phyloP scores from a whole-genome alignment of 2,329 filamentous ascomycete genomes.

The Neonectria hederae region DNA sequence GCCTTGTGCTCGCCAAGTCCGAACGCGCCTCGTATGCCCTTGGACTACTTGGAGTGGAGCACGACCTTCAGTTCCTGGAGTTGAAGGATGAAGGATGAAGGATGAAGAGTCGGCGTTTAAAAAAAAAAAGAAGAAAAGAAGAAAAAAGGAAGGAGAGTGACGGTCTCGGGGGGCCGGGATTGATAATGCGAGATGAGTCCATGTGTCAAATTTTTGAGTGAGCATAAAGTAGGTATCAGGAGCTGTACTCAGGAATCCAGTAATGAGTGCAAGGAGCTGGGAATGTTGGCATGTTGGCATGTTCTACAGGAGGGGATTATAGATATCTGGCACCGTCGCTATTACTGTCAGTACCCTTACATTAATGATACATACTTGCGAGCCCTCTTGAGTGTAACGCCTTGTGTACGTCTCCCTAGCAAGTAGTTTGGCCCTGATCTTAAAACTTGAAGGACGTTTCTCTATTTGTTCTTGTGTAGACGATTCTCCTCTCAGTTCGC shows the following conservation, averaged over 20 bases:
- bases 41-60: constrained; percentile 80
- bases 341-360: constrained; percentile 32
- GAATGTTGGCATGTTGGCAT: constrained; percentile 1
- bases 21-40: constrained; percentile 79
- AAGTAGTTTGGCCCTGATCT: constrained; percentile 25
- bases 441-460: constrained; percentile 23
- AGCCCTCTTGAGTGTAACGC: constrained; percentile 13
- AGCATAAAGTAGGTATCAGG: background rate
- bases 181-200: constrained; percentile 16
- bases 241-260: background rate
- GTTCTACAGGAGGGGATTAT: background rate
- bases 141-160: background rate
- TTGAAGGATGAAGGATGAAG: constrained; percentile 57
- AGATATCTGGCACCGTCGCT: constrained; percentile 26
- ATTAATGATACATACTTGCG: constrained; percentile 45
- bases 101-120: constrained; percentile 19
- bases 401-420: constrained; percentile 27
- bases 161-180: background rate
- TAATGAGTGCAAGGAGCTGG: background rate
- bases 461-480: constrained; percentile 32
- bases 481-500: constrained; percentile 60
- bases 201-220: background rate
- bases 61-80: constrained; percentile 73
- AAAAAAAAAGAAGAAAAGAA: background rate
- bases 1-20: constrained; percentile 68